Evolutionary conservation across 1,284 basidiomycete genomes (phyloP), one percentile per base, ranked within the genome.

Genomic region (Thelephora terrestris): DNA sequence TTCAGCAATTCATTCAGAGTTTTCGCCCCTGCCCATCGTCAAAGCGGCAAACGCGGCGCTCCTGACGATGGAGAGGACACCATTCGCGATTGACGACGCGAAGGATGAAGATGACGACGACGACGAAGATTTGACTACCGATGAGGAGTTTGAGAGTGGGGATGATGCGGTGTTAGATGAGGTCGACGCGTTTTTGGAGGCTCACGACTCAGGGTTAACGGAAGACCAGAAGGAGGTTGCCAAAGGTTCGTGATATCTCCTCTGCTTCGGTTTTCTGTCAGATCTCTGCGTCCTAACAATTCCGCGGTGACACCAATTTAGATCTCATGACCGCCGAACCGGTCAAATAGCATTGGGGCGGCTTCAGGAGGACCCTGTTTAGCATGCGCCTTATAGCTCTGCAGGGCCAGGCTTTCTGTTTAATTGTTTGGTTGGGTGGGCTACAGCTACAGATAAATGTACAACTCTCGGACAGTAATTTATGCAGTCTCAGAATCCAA

Each of bases 41-140:
- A 76, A 86, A 49, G 85, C 82, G 1, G 88, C 87, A 20, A 87
- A 83, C 51, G 83, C 86, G 45, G 87, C 87, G 7, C 59, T 58
- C 24, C 71, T 93, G 40, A 42, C 39, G 25, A 84, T 93, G 81
- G 87, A 94, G 60, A 72, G 93, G 44, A 91, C 89, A 34, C 84
- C 86, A 53, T 97, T 96, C 64, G 91, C 91, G 2, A 95, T 96
- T 56, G 93, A 97, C 61, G 89, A 92, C 63, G 89, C 84, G 4
- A 84, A 81, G 49, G 88, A 91, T 55, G 86, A 84, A 14, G 85
- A 89, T 42, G 85, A 83, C 16, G 80, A 81, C 10, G 76, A 77
- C 3, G 80, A 81, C 10, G 76, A 77, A 2, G 73, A 69, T 18
- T 21, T 42, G 12, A 18, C 17, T 42, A 42, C 10, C 17, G 55